phyloP scores from a whole-genome alignment of 192 early-diverging fungal species.

The Spinellus fusiger region DNA sequence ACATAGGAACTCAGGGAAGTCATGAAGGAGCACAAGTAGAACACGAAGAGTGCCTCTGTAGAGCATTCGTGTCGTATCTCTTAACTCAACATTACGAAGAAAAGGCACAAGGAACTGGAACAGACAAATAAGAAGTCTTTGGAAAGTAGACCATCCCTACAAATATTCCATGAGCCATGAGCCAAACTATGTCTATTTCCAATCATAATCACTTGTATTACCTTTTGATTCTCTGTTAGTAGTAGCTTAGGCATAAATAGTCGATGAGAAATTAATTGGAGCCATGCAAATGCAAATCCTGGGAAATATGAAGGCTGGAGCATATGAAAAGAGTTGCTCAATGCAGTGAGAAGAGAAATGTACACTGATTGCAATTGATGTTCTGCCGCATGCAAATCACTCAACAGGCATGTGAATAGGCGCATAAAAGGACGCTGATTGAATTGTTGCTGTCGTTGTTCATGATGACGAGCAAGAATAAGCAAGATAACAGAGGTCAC shows the following conservation, averaged over 20 bases:
- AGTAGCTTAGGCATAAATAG: conserved; percentile 88
- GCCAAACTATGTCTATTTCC: neutral
- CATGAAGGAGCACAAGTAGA: conserved; percentile 87
- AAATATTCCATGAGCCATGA: neutral
- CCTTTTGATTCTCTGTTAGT: conserved; percentile 60
- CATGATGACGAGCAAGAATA: conserved; percentile 80
- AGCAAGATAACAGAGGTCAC: conserved; percentile 83
- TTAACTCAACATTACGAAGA: conserved; percentile 61
- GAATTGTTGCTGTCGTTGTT: conserved; percentile 70
- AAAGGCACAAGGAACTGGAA: conserved; percentile 87
- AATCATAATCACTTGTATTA: neutral
- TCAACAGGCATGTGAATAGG: conserved; percentile 77
- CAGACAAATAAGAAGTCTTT: conserved; percentile 74
- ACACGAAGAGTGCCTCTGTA: conserved; percentile 90
- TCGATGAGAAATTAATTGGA: conserved; percentile 88
- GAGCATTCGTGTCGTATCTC: conserved; percentile 70
- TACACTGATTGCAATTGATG: conserved; percentile 64
- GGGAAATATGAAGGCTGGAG: conserved; percentile 84
- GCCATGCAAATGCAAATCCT: conserved; percentile 92
- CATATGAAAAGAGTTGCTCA: conserved; percentile 78
- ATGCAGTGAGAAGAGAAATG: conserved; percentile 67
- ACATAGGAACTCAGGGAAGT: conserved; percentile 96
- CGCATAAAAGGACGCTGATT: conserved; percentile 90
- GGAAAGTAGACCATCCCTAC: conserved; percentile 81
- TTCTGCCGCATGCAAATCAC: conserved; percentile 69